Evolutionary conservation across 768 basidiomycete species (phyloP), one percentile per base, ranked within the genome.

Genomic region (Leccinum pellstonianum): DNA sequence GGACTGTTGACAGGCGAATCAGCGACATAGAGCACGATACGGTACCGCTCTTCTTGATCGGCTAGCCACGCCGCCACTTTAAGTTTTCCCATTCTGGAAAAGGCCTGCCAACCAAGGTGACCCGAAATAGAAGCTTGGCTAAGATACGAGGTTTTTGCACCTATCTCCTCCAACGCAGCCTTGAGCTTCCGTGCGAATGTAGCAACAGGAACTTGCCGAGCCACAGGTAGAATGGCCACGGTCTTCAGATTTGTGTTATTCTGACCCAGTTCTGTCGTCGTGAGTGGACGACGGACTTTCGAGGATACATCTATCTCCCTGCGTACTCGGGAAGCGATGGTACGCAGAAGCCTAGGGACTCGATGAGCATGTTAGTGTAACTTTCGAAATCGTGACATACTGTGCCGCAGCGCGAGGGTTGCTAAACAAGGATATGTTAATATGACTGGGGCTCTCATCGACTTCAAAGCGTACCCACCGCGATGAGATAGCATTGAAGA

Each of bases 401-500:
- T 91, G 87, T 35, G 91, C 89, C 29, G 91, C 93, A 4, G 90
- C 91, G 69, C 88, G 86, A 29, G 91, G 91, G 71, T 91, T 92
- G 57, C 91, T 92, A 51, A 51, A 5, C 43, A 37, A 27, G 4
- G 52, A 49, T 15, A 29, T 23, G 58, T 64, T 38, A 60, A 31
- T 52, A n/a, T 17, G 23, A 52, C 31, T n/a, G 14, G 17, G 15
- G 14, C 3, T 12, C 14, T n/a, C 14, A 33, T 48, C 23, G 23
- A 4, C 7, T 1, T 21, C 12, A 46, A 41, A 41, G 12, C 21
- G 1, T 41, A 61, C 82, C 62, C 60, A 89, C 90, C 91, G 79
- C 11, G 90, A 88, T 48, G 92, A 93, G 59, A 98, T 96, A 1
- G 97, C 97, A 72, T 98, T 98, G 80, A 98, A 99, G 10, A 99